Conservation (phyloP, 2,329 filamentous ascomycete species). For the Xylariales sp. region DNA sequence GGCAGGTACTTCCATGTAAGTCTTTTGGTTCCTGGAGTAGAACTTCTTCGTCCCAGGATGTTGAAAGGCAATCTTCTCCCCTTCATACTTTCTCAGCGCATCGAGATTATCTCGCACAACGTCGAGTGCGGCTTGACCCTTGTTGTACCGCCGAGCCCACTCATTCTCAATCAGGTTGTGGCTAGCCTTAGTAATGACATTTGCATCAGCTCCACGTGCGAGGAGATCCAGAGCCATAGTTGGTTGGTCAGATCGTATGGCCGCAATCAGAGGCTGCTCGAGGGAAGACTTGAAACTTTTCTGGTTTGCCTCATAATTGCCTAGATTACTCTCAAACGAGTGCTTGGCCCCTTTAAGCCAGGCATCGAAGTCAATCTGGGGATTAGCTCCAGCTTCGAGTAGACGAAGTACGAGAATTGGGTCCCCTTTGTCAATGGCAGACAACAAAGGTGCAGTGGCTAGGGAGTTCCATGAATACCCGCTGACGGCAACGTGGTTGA, state of each 20-base stretch:
- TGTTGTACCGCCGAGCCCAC: slow-evolving; percentile 26
- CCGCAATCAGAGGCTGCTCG: slow-evolving; percentile 64
- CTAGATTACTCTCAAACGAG: slow-evolving; percentile 5
- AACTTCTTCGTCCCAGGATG: slow-evolving; percentile 11
- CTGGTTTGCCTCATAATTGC: slow-evolving; percentile 40
- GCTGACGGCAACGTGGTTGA: slow-evolving; percentile 58
- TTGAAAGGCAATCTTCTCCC: slow-evolving; percentile 18
- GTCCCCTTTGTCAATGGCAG: slow-evolving; percentile 53
- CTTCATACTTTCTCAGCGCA: slow-evolving; percentile 41
- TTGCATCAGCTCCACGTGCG: slow-evolving; percentile 60
- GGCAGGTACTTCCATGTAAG: slow-evolving; percentile 7
- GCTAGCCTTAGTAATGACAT: slow-evolving; percentile 44
- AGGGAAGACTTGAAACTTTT: slow-evolving; percentile 39
- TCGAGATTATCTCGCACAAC: slow-evolving; percentile 48
- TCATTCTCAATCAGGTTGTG: slow-evolving; percentile 28
- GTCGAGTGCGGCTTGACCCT: slow-evolving; percentile 54
- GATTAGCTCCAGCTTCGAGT: slow-evolving; percentile 57
- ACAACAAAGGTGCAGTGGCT: slow-evolving; percentile 48
- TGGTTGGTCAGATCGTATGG: slow-evolving; percentile 44
- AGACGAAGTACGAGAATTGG: slow-evolving; percentile 52
- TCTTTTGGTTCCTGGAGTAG: background rate
- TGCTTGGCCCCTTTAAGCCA: slow-evolving; percentile 50
- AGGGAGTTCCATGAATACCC: slow-evolving; percentile 26
- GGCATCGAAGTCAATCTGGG: slow-evolving; percentile 56
- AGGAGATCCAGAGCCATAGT: slow-evolving; percentile 55